These are phyloP conservation scores for Coniochaeta sp. DNA, from an alignment of 2,329 filamentous ascomycete species.

Conservation along the genomic window DNA sequence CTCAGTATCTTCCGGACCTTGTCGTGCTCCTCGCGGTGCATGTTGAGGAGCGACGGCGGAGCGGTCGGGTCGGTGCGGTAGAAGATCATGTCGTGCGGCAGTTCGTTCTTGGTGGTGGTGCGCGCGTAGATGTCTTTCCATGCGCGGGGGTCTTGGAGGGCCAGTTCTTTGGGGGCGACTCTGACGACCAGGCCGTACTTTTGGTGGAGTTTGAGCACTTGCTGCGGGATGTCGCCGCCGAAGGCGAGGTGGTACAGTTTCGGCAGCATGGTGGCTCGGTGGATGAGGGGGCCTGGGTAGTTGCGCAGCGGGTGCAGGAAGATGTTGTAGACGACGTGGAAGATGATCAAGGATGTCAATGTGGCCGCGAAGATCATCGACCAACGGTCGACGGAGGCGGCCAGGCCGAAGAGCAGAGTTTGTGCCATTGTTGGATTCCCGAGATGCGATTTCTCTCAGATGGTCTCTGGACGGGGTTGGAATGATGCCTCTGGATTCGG, in stretches of 20 bases:
- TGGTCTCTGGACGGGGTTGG: too few species aligned
- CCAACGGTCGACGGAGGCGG: too few species aligned
- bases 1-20: conserved; percentile 26
- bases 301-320: conserved; percentile 24
- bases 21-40: conserved; percentile 24
- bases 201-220: conserved; percentile 25
- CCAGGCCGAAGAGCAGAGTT: too few species aligned
- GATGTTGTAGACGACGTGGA: conserved; percentile 23
- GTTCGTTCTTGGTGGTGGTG: conserved; percentile 18
- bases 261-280: conserved; percentile 14
- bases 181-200: conserved; percentile 38
- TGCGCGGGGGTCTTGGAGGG: conserved; percentile 31
- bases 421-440: too few species aligned
- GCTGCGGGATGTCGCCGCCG: conserved; percentile 19
- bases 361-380: too few species aligned
- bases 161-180: conserved; percentile 37
- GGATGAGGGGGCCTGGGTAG: conserved; percentile 22
- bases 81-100: conserved; percentile 21
- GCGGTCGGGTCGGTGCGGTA: conserved; percentile 18
- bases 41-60: conserved; percentile 22
- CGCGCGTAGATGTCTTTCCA: conserved; percentile 32
- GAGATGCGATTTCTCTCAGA: too few species aligned
- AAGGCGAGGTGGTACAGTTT: conserved; percentile 8
- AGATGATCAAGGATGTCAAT: too few species aligned
- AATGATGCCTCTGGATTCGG: too few species aligned